Evolutionary conservation across 176 grass and related monocot genomes (phyloP), one percentile per base, ranked within the genome.

Genomic region (Rhynchospora tenuis): DNA sequence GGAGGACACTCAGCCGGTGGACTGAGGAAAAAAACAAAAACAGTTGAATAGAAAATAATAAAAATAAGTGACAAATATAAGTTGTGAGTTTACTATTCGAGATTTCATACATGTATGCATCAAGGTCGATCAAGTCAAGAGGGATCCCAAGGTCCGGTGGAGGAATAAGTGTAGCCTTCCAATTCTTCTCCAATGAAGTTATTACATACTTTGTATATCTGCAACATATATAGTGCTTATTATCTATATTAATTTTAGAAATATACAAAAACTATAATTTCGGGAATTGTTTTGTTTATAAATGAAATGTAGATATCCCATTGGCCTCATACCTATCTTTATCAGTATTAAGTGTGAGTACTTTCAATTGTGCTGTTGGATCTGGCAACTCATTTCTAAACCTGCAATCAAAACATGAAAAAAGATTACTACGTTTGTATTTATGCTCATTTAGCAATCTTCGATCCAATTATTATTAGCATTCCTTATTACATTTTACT

Each of bases 381-480:
- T 99, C 93, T n/a, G 93, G 96, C 50, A 99, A 81, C 77, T 99
- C 96, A 93, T 95, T 95, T 83, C 89, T 90, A 93, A 92, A 95
- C 88, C 93, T 98, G 91, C 83, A 91, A 67, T 9, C 46, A 85
- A 43, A 81, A 38, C 27, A 65, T 44, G 13, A 38, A 38, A 52
- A 76, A 77, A 48, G 46, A 52, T 85, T 80, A 75, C 23, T 85
- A 24, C 46, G 31, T 50, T 16, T 33, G 4, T 70, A 71, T 71
- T 69, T 46, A 71, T 11, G 7, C 8, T 42, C 42, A 13, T 24
- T 26, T 20, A 43, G 48, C 22, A 66, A 66, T 73, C 19, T 78
- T 84, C 69, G 48, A 84, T 48, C 19, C 19, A 71, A 10, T 71
- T 64, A 9, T 67, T 58, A 33, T 4, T 71, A 44, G 17, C 0